These are phyloP conservation scores for Leccinum rimulosum DNA, from an alignment of 768 basidiomycete species.

Conservation along the genomic window DNA sequence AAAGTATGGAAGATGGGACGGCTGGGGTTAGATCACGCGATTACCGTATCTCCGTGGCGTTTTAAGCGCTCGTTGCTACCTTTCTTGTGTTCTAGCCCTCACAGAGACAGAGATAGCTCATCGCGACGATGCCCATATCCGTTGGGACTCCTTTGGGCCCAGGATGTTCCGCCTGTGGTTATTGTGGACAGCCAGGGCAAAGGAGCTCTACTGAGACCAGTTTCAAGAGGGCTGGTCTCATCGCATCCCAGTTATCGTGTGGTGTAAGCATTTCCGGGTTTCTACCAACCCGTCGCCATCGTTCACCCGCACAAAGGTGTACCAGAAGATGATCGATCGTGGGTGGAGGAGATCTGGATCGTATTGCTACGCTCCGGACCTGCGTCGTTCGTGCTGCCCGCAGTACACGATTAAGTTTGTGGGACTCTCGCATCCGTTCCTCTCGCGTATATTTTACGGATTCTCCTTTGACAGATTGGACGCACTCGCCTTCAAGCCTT, in stretches of 20 bases:
- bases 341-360: slow-evolving; percentile 84
- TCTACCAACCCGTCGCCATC: not conserved
- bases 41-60: not conserved
- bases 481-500: slow-evolving; percentile 60
- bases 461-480: slow-evolving; percentile 50
- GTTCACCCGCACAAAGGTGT: slow-evolving; percentile 45
- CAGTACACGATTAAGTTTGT: slow-evolving; percentile 89
- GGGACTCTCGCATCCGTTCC: slow-evolving; percentile 7
- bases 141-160: slow-evolving; percentile 26
- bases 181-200: slow-evolving; percentile 57
- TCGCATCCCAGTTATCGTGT: slow-evolving; percentile 53
- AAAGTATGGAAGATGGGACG: slow-evolving; percentile 86
- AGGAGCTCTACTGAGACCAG: slow-evolving; percentile 42
- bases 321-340: slow-evolving; percentile 80
- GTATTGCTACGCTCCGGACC: slow-evolving; percentile 87
- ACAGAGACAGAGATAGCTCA: not conserved
- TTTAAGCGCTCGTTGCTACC: not conserved
- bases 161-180: slow-evolving; percentile 54
- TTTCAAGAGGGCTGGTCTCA: slow-evolving; percentile 46
- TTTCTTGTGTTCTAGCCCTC: not conserved
- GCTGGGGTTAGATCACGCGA: slow-evolving; percentile 54
- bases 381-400: slow-evolving; percentile 82
- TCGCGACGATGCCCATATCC: slow-evolving; percentile 26
- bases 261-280: slow-evolving; percentile 33
- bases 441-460: slow-evolving; percentile 18